These are phyloP conservation scores for Limnanthes douglasii DNA, from an alignment of 345 rosid genomes.

Conservation along the genomic window DNA sequence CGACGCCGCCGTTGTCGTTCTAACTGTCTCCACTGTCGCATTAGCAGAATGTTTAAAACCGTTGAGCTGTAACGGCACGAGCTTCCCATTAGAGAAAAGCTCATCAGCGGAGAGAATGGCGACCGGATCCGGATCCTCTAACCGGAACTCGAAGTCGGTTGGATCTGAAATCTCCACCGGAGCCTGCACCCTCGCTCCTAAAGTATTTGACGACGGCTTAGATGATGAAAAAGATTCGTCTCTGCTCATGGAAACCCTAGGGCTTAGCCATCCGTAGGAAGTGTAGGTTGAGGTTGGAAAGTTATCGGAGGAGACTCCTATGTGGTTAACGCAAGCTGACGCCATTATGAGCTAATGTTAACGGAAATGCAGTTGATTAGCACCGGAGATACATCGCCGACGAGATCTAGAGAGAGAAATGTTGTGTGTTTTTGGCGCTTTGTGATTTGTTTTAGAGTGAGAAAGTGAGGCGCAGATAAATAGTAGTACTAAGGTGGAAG, in stretches of 20 bases:
- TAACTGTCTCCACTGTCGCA: conserved; percentile 8
- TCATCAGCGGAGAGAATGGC: conserved; percentile 79
- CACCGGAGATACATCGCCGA: conserved; percentile 5
- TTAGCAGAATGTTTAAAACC: conserved; percentile 6
- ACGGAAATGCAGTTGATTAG: not conserved
- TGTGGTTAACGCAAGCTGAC: conserved; percentile 71
- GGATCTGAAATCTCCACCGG: conserved; percentile 16
- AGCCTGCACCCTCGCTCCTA: conserved; percentile 1
- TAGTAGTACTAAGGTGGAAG: no score
- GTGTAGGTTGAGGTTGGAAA: conserved; percentile 23
- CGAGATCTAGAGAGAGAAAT: conserved; percentile 13
- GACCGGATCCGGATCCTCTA: conserved; percentile 64
- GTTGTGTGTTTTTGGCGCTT: no score
- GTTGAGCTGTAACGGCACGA: conserved; percentile 50
- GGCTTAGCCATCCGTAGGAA: conserved; percentile 46
- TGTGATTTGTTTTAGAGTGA: no score
- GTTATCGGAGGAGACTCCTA: conserved; percentile 36
- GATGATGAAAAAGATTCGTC: conserved; percentile 26
- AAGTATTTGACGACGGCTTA: conserved; percentile 7
- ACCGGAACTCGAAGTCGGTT: conserved; percentile 67
- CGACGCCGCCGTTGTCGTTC: conserved; percentile 17
- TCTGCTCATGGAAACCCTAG: conserved; percentile 41
- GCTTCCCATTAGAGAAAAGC: conserved; percentile 77
- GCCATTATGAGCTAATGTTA: conserved; percentile 41
- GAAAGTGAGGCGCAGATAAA: no score